These are phyloP conservation scores for Rhodomyrtus psidioides DNA, from an alignment of 441 rosid genomes.

Conservation along the genomic window DNA sequence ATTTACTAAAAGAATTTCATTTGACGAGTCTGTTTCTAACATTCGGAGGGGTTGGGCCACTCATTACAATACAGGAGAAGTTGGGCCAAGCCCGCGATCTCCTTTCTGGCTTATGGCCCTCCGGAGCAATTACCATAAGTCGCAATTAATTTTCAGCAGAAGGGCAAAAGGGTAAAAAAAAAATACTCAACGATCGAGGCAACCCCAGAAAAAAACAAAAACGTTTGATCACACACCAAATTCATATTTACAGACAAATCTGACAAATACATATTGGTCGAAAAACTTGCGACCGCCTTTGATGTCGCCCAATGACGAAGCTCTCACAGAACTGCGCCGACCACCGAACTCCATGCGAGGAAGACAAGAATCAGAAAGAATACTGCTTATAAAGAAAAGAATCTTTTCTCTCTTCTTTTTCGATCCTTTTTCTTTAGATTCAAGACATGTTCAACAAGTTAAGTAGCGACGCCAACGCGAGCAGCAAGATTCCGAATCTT, in stretches of 20 bases:
- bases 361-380: neutral
- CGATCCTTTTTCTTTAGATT: neutral
- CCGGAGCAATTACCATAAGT: neutral
- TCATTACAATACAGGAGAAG: neutral
- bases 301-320: neutral
- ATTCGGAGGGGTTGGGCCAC: neutral
- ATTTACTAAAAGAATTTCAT: neutral
- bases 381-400: neutral
- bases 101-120: neutral
- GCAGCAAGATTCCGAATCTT: slow-evolving; percentile 16
- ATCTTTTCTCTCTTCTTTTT: neutral
- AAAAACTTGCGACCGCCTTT: neutral
- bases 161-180: no score
- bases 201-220: no score
- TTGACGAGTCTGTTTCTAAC: neutral
- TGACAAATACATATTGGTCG: neutral
- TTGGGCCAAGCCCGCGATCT: neutral
- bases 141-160: neutral
- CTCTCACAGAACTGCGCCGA: neutral
- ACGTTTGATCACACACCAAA: neutral
- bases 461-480: slow-evolving; percentile 6
- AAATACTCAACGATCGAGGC: neutral
- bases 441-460: neutral
- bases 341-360: neutral
- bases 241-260: neutral